Base-by-base conservation (phyloP, 176 grass and related monocot species). In the Paspalum vaginatum region DNA sequence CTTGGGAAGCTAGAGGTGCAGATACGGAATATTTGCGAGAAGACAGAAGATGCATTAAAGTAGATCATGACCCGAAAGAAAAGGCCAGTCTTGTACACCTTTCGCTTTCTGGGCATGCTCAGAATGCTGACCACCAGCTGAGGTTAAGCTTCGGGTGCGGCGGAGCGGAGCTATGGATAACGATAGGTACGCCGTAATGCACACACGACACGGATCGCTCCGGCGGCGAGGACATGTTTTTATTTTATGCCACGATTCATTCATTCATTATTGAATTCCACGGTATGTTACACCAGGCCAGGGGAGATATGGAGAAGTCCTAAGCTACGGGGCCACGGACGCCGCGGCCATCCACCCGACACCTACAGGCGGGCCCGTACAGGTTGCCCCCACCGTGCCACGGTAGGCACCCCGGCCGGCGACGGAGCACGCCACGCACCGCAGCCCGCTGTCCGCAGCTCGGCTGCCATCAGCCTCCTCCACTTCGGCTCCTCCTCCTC, bases 201-300 rank as follows among this genome's bases (percentile, higher is more conserved):
- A 27, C 13, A 48, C 68, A 71, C 49, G 3, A 27, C 24, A 77
- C 59, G 65, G 17, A 78, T 78, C 75, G 17, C 60, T 37, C 10
- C 76, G 61, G 46, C 46, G 27, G 14, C 42, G n/a, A 10, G 3
- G 9, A 61, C 44, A 24, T 11, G 0, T 7, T 22, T 69, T 24
- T 40, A 21, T 53, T 41, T 79, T 68, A 57, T 21, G 66, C 55
- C 61, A 89, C 63, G 54, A 46, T 32, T 3, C 32, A 32, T 32
- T 3, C 32, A 32, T 82, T 85, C 38, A 79, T 88, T 88, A 88
- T 88, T 88, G 63, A 80, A 80, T 47, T 67, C 47, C 77, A 79
- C 7, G 63, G 81, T 84, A 80, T 84, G 37, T 69, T 88, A 80
- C 81, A 80, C 61, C 53, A 46, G 68, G 79, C 52, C 51, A 84